Evolutionary conservation across 305 asterid genomes (phyloP), one percentile per base, ranked within the genome.

Genomic region (Fraxinus dipetala): DNA sequence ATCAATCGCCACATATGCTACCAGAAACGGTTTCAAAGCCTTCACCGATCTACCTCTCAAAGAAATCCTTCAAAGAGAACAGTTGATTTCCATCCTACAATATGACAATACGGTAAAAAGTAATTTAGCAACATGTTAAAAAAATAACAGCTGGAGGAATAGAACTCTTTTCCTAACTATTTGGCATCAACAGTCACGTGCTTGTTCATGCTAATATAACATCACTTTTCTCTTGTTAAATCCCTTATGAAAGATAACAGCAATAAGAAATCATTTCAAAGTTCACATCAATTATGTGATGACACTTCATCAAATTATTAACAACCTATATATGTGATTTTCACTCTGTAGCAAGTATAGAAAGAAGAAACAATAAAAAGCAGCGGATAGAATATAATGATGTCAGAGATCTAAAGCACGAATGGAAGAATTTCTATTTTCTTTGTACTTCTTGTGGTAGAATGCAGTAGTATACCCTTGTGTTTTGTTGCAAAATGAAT

Each of bases 11-110:
- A 11, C 73, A 65, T 26, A 63, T 63, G 72, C 72, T 63, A 63
- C 72, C 72, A 24, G 7, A 63, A 63, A 63, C 2, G 34, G 65
- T 20, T 54, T 48, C 74, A 54, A 31, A 28, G 24, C 0, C 32
- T 20, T 40, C 78, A 36, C 56, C 76, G 18, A 35, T 40, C 83
- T 88, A 92, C 86, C 90, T 85, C 89, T 87, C 87, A 79, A 92
- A 88, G 77, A 87, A 92, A 67, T 91, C 97, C 86, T 85, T 84
- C 78, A 92, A 84, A 34, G 89, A 86, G 84, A 92, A 92, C 20
- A 82, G 84, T 78, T 85, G 87, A 18, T 80, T 85, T 67, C 85
- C 93, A 69, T 92, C 97, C 97, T 91, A 72, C 74, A 79, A 84
- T 56, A 78, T 34, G 8, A 75, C 22, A 78, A 78, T 7, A 22